Evolutionary conservation across 164 flowering plant genomes (phyloP).

Genomic region (Liquidambar formosana): DNA sequence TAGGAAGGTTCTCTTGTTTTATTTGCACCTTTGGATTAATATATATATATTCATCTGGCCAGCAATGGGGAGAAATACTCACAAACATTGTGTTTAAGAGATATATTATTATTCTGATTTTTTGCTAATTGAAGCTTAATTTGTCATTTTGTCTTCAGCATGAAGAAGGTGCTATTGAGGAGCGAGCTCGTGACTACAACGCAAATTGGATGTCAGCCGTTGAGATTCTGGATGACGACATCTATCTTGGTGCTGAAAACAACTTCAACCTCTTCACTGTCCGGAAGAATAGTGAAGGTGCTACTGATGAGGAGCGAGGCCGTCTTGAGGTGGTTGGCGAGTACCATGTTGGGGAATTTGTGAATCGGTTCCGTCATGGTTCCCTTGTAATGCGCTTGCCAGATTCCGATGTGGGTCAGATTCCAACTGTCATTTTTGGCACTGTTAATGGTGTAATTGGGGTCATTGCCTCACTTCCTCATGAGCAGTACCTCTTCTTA

Average conservation of each 20-base stretch:
- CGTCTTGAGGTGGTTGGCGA: slow-evolving; percentile 93
- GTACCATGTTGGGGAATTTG: slow-evolving; percentile 93
- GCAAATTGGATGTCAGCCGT: slow-evolving; percentile 99
- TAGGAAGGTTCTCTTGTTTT: too few relatives aligned
- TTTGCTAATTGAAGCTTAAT: neutral
- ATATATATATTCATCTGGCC: too few relatives aligned
- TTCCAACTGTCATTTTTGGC: slow-evolving; percentile 88
- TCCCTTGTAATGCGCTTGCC: slow-evolving; percentile 96
- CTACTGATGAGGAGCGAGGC: slow-evolving; percentile 94
- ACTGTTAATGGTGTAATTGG: slow-evolving; percentile 91
- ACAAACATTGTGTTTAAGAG: too few relatives aligned
- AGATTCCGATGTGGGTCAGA: slow-evolving; percentile 92
- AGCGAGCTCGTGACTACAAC: slow-evolving; percentile 92
- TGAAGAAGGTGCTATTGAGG: slow-evolving; percentile 97
- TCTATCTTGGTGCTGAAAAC: slow-evolving; percentile 92
- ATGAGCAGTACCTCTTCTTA: slow-evolving; percentile 73
- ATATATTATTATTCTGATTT: neutral
- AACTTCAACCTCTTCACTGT: slow-evolving; percentile 86
- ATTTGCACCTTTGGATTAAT: too few relatives aligned
- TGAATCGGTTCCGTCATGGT: slow-evolving; percentile 87
- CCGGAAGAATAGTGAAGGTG: slow-evolving; percentile 89
- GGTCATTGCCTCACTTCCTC: slow-evolving; percentile 86
- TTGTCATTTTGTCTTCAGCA: slow-evolving; percentile 47
- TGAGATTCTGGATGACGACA: slow-evolving; percentile 92
- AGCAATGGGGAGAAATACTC: too few relatives aligned